phyloP scores from a whole-genome alignment of 768 basidiomycete genomes.

The Leccinum rimulosum region DNA sequence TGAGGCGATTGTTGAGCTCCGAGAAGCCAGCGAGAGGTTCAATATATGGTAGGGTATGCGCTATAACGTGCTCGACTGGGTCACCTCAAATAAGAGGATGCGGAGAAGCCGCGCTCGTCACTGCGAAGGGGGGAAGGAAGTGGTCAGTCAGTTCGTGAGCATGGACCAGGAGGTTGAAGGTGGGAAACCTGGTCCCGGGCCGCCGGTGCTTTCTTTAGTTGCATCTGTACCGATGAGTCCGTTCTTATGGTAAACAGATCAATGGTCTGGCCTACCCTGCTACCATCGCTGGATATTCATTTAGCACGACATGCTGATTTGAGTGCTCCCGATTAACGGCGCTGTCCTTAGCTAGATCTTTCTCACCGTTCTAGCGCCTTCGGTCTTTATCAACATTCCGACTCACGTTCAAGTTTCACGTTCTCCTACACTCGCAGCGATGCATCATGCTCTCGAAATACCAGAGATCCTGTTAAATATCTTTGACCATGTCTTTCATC shows the following conservation, averaged over 20 bases:
- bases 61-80: too few species aligned
- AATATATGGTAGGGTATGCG: too few species aligned
- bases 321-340: not conserved
- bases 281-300: not conserved
- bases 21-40: too few species aligned
- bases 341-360: not conserved
- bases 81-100: too few species aligned
- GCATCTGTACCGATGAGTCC: not conserved
- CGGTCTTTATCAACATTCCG: not conserved
- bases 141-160: too few species aligned
- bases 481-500: not conserved
- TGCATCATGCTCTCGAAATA: not conserved
- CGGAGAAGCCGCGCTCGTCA: too few species aligned
- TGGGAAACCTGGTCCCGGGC: not conserved
- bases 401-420: not conserved
- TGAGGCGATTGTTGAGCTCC: too few species aligned
- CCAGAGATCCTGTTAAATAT: not conserved
- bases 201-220: not conserved
- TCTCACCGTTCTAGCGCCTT: not conserved
- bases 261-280: not conserved
- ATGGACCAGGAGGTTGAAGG: not conserved
- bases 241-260: not conserved
- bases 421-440: not conserved
- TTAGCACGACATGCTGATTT: not conserved
- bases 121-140: too few species aligned